Base-by-base conservation (phyloP, 805 yeast genomes). In the Groenewaldozyma salmanticensis region DNA sequence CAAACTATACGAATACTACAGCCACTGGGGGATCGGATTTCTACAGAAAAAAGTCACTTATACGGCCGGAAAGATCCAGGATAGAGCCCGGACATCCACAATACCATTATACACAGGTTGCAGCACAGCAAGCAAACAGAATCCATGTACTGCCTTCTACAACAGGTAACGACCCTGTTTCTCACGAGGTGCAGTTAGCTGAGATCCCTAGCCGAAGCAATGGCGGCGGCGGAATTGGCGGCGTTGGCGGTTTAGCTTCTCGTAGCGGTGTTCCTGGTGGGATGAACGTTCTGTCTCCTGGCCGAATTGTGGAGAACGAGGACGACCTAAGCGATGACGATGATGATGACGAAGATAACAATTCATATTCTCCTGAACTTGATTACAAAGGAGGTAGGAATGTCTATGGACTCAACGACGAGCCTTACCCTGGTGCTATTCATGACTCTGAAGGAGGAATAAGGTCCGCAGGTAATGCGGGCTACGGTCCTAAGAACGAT, bases 31-130 rank as follows among this genome's bases (percentile, higher is more conserved):
- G 42, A 11, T 18, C 33, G 7, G 54, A 52, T 11, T 41, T 52
- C 38, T 43, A 49, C 18, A 59, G 70, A 27, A 83, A 80, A 57
- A 70, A 75, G 50, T 82, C 96, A 0, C 66, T 90, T 46, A 81
- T 90, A 24, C 72, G 85, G 46, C 94, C 94, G 3, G 97, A 90
- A 55, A 74, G 97, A 50, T 77, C 81, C 31, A 64, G 77, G 37
- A 55, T 72, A 40, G 71, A 76, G 47, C 76, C 74, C n/a, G 71
- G 70, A 40, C 82, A 83, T 57, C 92, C 90, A 2, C 75, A 79
- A 43, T 82, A 70, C 61, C 86, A 82, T 59, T 86, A 85, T 59
- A 72, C 82, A 11, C 86, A 80, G 51, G 77, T 78, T 31, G 77
- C 85, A 2, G 73, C 77, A 33, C 79, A 79, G 46, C 79, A 81